Evolutionary conservation across 192 early-diverging fungal genomes (phyloP), one percentile per base, ranked within the genome.

Genomic region (Jimgerdemannia flammicorona): DNA sequence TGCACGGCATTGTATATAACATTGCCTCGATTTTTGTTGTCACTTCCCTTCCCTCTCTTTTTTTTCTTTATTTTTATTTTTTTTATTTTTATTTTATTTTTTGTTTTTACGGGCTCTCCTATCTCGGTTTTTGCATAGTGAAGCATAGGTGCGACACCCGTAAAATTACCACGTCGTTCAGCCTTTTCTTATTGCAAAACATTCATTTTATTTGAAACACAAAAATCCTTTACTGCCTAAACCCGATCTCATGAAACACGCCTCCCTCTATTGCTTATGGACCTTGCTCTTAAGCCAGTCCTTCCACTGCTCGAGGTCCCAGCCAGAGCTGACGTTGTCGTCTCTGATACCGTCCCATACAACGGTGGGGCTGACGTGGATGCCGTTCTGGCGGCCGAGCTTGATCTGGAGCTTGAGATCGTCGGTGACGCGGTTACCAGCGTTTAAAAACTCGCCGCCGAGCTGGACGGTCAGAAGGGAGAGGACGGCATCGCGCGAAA

Each of bases 311-410:
- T 90, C 86, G 40, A 91, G 74, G 0, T 79, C 78, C 94, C 94
- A 95, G 3, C 88, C 79, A 73, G 89, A 90, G 17, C 89, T 91
- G 3, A 93, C 85, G n/a, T 69, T 65, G 71, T 90, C 87, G 72
- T 93, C 89, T 43, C 84, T 77, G 40, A 90, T 70, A 2, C 93
- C 91, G 75, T 95, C 91, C 72, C 87, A 86, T 3, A 93, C 72
- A 3, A 91, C 90, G 3, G 94, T 93, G 3, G 94, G 94, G 66
- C 87, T 89, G 43, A 93, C 90, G 76, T 95, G 94, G 76, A 95
- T 91, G 3, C 90, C 90, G 67, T 87, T 87, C 49, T 92, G 89
- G 69, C 94, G 88, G 3, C 84, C 89, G 2, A 93, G 59, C 66
- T 81, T 85, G 66, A 95, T 87, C 49, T 89, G 87, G 75, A 85